Percentiles rank a stretch among this genome's conserved stretches.
phyloP scores from a whole-genome alignment of 2,329 filamentous ascomycete species.

The Elsinoe ampelina region DNA sequence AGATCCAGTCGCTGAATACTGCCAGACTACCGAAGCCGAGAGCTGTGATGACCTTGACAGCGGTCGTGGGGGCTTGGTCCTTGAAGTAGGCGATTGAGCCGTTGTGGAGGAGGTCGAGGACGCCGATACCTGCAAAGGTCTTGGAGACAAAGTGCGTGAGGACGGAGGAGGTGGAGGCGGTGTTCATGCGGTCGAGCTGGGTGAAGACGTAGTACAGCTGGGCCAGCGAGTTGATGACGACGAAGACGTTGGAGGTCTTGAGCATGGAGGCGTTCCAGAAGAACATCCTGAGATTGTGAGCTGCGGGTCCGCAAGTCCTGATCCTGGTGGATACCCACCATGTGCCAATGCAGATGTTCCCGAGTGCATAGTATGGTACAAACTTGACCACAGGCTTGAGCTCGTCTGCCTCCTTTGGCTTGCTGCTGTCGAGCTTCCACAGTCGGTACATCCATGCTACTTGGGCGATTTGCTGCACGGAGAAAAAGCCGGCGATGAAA shows the following conservation, averaged over 20 bases:
- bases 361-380: conserved; percentile 46
- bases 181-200: conserved; percentile 41
- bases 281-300: conserved; percentile 46
- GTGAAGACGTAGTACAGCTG: conserved; percentile 48
- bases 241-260: conserved; percentile 46
- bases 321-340: conserved; percentile 19
- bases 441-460: conserved; percentile 49
- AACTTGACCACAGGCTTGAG: conserved; percentile 44
- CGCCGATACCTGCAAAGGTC: conserved; percentile 52
- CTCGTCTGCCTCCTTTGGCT: conserved; percentile 34
- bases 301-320: background rate
- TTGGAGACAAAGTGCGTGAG: conserved; percentile 51
- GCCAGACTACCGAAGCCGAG: conserved; percentile 45
- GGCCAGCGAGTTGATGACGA: conserved; percentile 45
- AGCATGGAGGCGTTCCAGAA: conserved; percentile 50
- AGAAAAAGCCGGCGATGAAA: conserved; percentile 53
- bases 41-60: conserved; percentile 45
- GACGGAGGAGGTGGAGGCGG: conserved; percentile 40
- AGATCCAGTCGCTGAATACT: conserved; percentile 49
- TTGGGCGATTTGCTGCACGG: conserved; percentile 52
- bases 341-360: conserved; percentile 52
- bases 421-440: conserved; percentile 39
- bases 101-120: conserved; percentile 52
- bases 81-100: conserved; percentile 47
- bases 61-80: conserved; percentile 36